phyloP scores from a whole-genome alignment of 2,329 filamentous ascomycete genomes.

The Diplodia corticola region DNA sequence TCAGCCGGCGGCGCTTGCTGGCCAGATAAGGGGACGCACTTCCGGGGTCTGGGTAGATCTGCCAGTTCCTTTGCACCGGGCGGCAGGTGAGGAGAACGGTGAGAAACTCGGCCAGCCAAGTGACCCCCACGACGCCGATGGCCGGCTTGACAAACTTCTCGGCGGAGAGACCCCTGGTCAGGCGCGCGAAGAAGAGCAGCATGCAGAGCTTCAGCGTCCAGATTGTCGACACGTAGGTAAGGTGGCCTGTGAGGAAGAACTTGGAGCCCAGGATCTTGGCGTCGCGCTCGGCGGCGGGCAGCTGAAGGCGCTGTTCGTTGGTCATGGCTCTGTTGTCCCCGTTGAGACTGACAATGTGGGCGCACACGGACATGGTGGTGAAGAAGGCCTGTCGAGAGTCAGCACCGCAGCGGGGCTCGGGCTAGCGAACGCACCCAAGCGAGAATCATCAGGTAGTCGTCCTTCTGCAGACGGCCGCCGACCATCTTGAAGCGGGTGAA shows the following conservation, averaged over 20 bases:
- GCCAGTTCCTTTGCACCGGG: conserved; percentile 39
- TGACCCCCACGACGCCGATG: conserved; percentile 35
- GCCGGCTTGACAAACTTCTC: conserved; percentile 40
- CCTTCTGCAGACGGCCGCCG: conserved; percentile 36
- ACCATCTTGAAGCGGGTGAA: conserved; percentile 40
- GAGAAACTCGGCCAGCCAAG: conserved; percentile 30
- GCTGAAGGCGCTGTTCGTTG: conserved; percentile 33
- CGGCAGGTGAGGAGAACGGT: conserved; percentile 32
- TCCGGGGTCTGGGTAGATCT: conserved; percentile 42
- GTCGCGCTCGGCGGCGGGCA: conserved; percentile 32
- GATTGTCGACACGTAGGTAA: conserved; percentile 39
- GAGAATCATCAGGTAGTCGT: conserved; percentile 39
- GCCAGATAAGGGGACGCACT: conserved; percentile 29
- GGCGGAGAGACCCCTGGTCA: conserved; percentile 39
- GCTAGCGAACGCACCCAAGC: conserved; percentile 30
- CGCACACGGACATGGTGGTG: conserved; percentile 28
- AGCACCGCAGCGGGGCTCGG: not conserved
- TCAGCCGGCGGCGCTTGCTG: not conserved
- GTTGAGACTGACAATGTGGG: conserved; percentile 33
- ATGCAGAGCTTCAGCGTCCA: conserved; percentile 48
- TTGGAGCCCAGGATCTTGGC: conserved; percentile 38
- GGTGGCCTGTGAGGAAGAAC: conserved; percentile 40
- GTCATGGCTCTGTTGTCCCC: conserved; percentile 37
- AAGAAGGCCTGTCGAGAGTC: conserved; percentile 24
- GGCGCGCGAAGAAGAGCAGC: conserved; percentile 43